Evolutionary conservation across 1,284 basidiomycete genomes (phyloP), one percentile per base, ranked within the genome.

Genomic region (Cryptococcus jaspeensis): DNA sequence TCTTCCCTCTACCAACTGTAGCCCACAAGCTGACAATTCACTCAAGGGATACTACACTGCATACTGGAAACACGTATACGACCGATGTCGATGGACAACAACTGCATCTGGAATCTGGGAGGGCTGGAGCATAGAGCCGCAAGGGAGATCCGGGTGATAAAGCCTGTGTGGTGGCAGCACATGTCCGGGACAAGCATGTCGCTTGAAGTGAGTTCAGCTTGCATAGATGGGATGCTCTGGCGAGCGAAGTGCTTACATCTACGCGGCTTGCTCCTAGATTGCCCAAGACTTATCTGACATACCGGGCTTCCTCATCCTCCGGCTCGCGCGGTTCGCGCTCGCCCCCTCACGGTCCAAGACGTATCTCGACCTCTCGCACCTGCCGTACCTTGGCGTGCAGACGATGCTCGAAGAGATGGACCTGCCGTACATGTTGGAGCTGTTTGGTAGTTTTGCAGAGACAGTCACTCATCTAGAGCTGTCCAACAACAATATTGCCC

Each of bases 381-480:
- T 59, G 5, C 52, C 53, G 9, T 51, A 52, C 38, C 16, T 16
- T 25, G 22, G 50, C 45, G 42, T 40, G 28, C 53, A 43, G 5
- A 22, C 46, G 3, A 20, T 54, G 13, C 50, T 62, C 5, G 50
- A 59, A 18, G 40, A 50, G 25, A 20, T 56, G 22, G 44, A 55
- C n/a, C 38, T 62, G 35, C 13, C 32, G 8, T 11, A 18, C 5
- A 42, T 56, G 9, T 20, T 59, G n/a, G 20, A 25, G 15, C 6
- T 53, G 9, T 38, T 62, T n/a, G 57, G 60, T 8, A 35, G 20
- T 13, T 28, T 8, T 12, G n/a, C 37, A 4, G 15, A 5, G 1
- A 36, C 39, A 0, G 53, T 62, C 2, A 52, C 45, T 9, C 49
- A 57, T 28, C 23, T 60, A 15, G 50, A 62, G 13, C 36, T 62